Base-by-base conservation (phyloP, 2,329 filamentous ascomycete species). In the Trichoderma polysporum region DNA sequence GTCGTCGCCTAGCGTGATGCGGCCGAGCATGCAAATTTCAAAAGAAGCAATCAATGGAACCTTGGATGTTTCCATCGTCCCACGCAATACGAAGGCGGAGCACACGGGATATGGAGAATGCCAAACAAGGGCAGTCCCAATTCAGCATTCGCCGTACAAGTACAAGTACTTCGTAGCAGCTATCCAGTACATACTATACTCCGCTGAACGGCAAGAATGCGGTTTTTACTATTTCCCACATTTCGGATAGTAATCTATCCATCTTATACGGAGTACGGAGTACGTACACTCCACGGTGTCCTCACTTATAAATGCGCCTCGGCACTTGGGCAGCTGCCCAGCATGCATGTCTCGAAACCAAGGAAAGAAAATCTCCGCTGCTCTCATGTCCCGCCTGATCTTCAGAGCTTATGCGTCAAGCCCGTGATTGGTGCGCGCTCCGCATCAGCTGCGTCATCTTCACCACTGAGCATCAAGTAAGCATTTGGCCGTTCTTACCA, bases 361-460 rank as follows among this genome's bases (percentile, higher is more conserved):
- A 41, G 13, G 4, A 41, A 31, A 25, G n/a, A 33, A 39, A 54
- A 31, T 53, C 33, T 53, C 49, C 59, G 59, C 45, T 33, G 27
- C 50, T n/a, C 15, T 17, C 15, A 27, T 50, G n/a, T n/a, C n/a
- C n/a, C n/a, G n/a, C n/a, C 39, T 59, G 35, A 53, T 62, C 59
- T 62, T 50, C 37, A 35, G 17, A 54, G 60, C 45, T 41, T 45
- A 61, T 61, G 58, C 45, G 33, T 50, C 57, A 33, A 60, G 19
- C 45, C 37, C 31, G 27, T 50, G 59, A 62, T 62, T 62, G 59
- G 59, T 37, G 47, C 41, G 37, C 25, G 17, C 27, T 53, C 47
- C 22, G 33, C 49, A 29, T 62, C 59, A 62, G 59, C 59, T 53
- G 59, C 59, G 33, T 50, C 49, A 53, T 61, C n/a, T n/a, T n/a